phyloP scores from a whole-genome alignment of 805 yeast genomes.

The Candida fluviatilis region DNA sequence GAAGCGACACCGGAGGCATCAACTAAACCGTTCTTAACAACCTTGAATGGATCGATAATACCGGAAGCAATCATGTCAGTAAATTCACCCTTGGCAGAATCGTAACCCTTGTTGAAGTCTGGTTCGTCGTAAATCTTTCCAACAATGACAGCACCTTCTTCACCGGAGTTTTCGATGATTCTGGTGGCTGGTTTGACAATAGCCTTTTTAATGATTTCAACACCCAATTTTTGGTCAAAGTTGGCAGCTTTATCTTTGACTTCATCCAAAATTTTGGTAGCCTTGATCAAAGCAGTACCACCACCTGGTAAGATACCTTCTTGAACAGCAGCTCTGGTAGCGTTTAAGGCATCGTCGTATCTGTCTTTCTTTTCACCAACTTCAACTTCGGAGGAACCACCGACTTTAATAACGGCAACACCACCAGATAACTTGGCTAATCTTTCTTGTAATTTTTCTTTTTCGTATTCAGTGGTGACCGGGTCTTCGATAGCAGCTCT shows the following conservation, averaged over 20 bases:
- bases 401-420: conserved; percentile 97
- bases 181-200: conserved; percentile 93
- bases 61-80: conserved; percentile 96
- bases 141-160: conserved; percentile 94
- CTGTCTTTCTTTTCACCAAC: conserved; percentile 99
- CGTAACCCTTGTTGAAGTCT: conserved; percentile 87
- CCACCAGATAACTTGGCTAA: conserved; percentile 96
- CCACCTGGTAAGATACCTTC: conserved; percentile 99
- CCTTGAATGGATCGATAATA: conserved; percentile 98
- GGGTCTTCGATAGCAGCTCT: conserved; percentile 73
- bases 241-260: conserved; percentile 64
- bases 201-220: conserved; percentile 87
- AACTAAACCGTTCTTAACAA: conserved; percentile 89
- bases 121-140: conserved; percentile 69
- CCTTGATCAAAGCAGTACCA: conserved; percentile 96
- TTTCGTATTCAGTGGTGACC: conserved; percentile 84
- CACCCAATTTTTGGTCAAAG: conserved; percentile 96
- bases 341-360: conserved; percentile 96
- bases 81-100: conserved; percentile 87
- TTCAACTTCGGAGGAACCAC: conserved; percentile 95
- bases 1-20: conserved; percentile 99
- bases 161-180: conserved; percentile 95
- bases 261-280: conserved; percentile 67
- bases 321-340: conserved; percentile 98
- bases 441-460: conserved; percentile 95